phyloP scores from a whole-genome alignment of 2,329 filamentous ascomycete genomes.

The Neofusicoccum parvum region DNA sequence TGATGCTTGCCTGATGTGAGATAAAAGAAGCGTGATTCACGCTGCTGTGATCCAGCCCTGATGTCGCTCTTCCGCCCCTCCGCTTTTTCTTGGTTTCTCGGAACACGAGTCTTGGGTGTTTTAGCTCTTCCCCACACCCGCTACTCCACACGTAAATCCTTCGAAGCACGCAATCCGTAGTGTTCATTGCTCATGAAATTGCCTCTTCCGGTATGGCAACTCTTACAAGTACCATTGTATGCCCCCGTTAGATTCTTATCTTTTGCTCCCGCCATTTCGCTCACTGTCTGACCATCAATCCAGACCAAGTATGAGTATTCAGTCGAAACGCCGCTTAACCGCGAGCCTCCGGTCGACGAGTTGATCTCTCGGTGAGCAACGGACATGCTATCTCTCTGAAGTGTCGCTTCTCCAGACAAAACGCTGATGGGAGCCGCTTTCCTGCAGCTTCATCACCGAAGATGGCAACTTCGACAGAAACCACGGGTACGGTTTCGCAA shows the following conservation, averaged over 20 bases:
- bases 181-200: background rate
- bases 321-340: slow-evolving; percentile 51
- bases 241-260: background rate
- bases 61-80: background rate
- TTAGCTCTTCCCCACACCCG: background rate
- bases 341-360: slow-evolving; percentile 49
- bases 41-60: background rate
- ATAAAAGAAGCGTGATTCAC: background rate
- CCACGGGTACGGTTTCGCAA: slow-evolving; percentile 43
- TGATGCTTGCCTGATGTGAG: background rate
- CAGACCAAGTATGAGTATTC: slow-evolving; percentile 37
- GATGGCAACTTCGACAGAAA: slow-evolving; percentile 59
- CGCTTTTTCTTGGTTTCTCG: background rate
- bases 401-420: background rate
- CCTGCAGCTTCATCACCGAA: slow-evolving; percentile 51
- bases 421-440: background rate
- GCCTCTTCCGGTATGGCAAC: background rate
- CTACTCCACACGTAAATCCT: background rate
- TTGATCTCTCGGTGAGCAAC: slow-evolving; percentile 45
- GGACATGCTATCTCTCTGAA: no score
- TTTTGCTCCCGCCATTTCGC: background rate
- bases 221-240: background rate
- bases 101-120: no score
- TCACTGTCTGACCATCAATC: background rate
- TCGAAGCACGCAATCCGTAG: background rate